Conservation (phyloP, 1,284 basidiomycete genomes). For the Apiotrichum gamsii region DNA sequence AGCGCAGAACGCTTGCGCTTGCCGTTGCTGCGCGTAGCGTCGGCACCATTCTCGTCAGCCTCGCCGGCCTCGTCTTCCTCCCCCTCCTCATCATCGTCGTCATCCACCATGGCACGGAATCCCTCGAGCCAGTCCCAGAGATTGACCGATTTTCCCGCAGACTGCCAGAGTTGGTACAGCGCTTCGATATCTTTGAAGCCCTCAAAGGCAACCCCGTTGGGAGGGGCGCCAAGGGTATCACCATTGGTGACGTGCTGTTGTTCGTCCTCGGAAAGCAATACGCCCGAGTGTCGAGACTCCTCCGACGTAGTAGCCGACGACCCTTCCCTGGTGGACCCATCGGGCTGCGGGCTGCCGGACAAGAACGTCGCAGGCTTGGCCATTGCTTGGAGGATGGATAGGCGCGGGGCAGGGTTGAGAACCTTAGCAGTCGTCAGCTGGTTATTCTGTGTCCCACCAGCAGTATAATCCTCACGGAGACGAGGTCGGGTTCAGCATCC, state of each 20-base stretch:
- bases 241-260: too few species aligned
- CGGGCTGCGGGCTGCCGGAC: too few species aligned
- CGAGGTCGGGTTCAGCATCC: slow-evolving; percentile 12
- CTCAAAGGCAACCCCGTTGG: neutral
- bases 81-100: slow-evolving; percentile 2
- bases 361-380: slow-evolving; percentile 7
- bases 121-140: slow-evolving; percentile 45
- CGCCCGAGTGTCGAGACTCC: too few species aligned
- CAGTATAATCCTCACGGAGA: slow-evolving; percentile 11
- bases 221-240: too few species aligned
- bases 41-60: neutral
- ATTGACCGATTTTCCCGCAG: slow-evolving; percentile 36
- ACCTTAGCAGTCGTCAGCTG: neutral
- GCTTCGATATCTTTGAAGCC: slow-evolving; percentile 28
- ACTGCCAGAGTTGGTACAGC: slow-evolving; percentile 34
- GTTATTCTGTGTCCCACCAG: neutral
- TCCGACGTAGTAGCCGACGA: too few species aligned
- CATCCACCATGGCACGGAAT: slow-evolving; percentile 20
- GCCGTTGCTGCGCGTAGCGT: too few species aligned
- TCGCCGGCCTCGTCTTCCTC: neutral
- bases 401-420: slow-evolving; percentile 16
- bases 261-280: too few species aligned
- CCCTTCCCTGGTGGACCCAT: too few species aligned
- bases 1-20: too few species aligned
- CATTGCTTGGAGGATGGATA: slow-evolving; percentile 15